These are phyloP conservation scores for Diaporthe vaccinii DNA, from an alignment of 2,329 filamentous ascomycete species.

Conservation along the genomic window DNA sequence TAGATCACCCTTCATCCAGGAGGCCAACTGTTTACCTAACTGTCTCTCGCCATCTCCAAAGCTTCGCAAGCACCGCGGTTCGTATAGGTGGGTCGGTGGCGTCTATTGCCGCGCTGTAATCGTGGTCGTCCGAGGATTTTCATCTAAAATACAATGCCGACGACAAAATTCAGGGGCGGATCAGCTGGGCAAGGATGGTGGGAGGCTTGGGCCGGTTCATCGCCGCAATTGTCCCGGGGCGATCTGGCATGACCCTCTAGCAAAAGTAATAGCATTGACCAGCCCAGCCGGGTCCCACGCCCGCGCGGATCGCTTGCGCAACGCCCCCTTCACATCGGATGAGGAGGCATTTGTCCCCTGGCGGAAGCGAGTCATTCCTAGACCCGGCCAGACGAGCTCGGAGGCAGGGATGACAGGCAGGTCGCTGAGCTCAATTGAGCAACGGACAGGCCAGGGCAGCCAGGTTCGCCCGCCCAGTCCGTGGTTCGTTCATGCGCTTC, in stretches of 20 bases:
- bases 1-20: not conserved
- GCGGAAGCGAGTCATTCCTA: constrained; percentile 14
- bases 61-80: not conserved
- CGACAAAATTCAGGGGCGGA: not conserved
- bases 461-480: constrained; percentile 14
- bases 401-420: not conserved
- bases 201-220: constrained; percentile 4
- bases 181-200: constrained; percentile 29
- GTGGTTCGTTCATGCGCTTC: constrained; percentile 14
- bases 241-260: not conserved
- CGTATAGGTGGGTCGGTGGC: constrained; percentile 23
- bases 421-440: not conserved
- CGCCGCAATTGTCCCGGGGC: not conserved
- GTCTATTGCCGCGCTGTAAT: constrained; percentile 21
- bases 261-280: constrained; percentile 7
- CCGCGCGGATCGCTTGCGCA: constrained; percentile 3
- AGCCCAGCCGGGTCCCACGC: constrained; percentile 18
- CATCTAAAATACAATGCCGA: constrained; percentile 12
- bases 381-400: not conserved
- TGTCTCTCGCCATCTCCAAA: not conserved
- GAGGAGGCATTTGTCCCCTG: constrained; percentile 25
- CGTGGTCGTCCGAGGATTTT: constrained; percentile 21
- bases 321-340: constrained; percentile 28
- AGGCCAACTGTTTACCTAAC: constrained; percentile 7
- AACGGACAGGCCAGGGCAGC: not conserved